Conservation (phyloP, 192 early-diverging fungal genomes). For the Anaeromyces robustus region DNA sequence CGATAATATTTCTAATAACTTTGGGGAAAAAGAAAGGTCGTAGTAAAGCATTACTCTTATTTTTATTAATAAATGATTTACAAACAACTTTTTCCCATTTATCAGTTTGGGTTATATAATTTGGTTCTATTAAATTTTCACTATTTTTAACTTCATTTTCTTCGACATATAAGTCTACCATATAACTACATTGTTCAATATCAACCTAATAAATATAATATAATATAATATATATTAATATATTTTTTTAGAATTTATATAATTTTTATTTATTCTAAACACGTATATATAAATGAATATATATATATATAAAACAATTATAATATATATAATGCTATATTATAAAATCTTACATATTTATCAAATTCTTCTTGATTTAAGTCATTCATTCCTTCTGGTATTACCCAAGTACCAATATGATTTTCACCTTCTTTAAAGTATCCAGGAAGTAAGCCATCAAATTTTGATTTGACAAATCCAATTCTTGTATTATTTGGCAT, state of each 20-base stretch:
- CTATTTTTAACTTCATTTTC: background rate
- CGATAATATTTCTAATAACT: background rate
- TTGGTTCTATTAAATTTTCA: constrained; percentile 17
- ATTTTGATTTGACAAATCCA: constrained; percentile 50
- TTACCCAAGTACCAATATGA: constrained; percentile 12
- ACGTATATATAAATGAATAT: too few relatives aligned
- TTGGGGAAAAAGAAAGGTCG: constrained; percentile 38
- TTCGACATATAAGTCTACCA: constrained; percentile 35
- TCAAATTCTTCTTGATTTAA: constrained; percentile 38
- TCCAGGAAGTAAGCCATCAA: constrained; percentile 69
- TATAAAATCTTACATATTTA: constrained; percentile 41
- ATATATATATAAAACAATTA: too few relatives aligned
- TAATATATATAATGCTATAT: too few relatives aligned
- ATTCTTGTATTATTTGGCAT: constrained; percentile 56
- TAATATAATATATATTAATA: too few relatives aligned
- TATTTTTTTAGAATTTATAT: too few relatives aligned
- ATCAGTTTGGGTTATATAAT: constrained; percentile 29
- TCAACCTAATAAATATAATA: constrained; percentile 20
- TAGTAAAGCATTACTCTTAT: constrained; percentile 20
- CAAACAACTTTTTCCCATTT: constrained; percentile 44
- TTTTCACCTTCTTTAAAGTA: constrained; percentile 41
- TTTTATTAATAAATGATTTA: constrained; percentile 44
- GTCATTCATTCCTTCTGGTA: constrained; percentile 47
- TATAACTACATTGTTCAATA: constrained; percentile 35
- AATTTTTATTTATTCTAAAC: too few relatives aligned